These are phyloP conservation scores for Phytopythium chamaehyphon DNA, from an alignment of 352 stramenopile genomes.

Conservation along the genomic window DNA sequence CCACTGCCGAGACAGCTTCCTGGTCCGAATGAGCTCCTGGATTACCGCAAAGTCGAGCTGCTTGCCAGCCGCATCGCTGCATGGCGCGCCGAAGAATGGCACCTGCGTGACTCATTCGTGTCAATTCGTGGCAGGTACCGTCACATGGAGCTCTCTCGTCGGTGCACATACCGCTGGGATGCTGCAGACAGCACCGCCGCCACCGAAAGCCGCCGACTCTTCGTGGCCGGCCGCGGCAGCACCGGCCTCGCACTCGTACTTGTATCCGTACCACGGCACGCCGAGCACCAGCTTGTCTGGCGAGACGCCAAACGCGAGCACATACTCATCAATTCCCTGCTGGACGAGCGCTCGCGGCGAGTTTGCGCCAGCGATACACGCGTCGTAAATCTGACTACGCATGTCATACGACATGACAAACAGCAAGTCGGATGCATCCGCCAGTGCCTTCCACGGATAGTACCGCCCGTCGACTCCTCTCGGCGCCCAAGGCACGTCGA, in stretches of 20 bases:
- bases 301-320: conserved; percentile 48
- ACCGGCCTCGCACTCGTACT: conserved; percentile 56
- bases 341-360: conserved; percentile 66
- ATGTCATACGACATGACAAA: conserved; percentile 95
- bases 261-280: conserved; percentile 91
- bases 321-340: conserved; percentile 75
- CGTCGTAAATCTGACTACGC: conserved; percentile 89
- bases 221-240: not conserved
- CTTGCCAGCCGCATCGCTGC: conserved; percentile 63
- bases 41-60: conserved; percentile 66
- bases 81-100: conserved; percentile 70
- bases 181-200: conserved; percentile 22
- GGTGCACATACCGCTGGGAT: conserved; percentile 18
- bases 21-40: conserved; percentile 22
- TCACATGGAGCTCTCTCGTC: not conserved
- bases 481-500: conserved; percentile 78
- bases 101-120: conserved; percentile 9
- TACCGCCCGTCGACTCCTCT: conserved; percentile 76
- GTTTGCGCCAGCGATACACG: conserved; percentile 85
- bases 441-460: conserved; percentile 77
- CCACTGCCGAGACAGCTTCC: conserved; percentile 35
- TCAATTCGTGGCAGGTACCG: not conserved
- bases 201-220: not conserved
- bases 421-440: conserved; percentile 67
- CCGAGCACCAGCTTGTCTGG: conserved; percentile 85